phyloP scores from a whole-genome alignment of 2,329 filamentous ascomycete species.

The Lecanoromycetidae sp. region DNA sequence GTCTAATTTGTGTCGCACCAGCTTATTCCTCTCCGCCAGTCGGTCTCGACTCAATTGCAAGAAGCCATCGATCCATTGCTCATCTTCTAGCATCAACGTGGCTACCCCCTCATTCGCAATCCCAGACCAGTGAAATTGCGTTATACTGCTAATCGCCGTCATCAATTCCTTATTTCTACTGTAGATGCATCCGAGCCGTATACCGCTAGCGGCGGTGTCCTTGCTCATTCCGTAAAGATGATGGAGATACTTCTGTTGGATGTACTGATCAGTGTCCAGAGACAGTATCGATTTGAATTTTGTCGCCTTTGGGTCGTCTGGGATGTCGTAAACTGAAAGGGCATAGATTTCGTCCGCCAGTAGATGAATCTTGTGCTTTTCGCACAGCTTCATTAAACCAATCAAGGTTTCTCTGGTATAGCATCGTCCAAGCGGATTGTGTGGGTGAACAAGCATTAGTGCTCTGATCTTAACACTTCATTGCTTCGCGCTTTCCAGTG shows the following conservation, averaged over 20 bases:
- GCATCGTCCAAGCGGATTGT: constrained; percentile 38
- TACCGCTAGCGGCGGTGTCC: constrained; percentile 41
- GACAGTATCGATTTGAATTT: constrained; percentile 37
- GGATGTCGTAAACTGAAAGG: constrained; percentile 37
- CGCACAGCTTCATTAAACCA: constrained; percentile 38
- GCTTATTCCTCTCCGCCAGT: constrained; percentile 19
- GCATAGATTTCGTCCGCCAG: constrained; percentile 48
- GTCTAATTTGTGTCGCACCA: constrained; percentile 23
- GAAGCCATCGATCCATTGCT: constrained; percentile 20
- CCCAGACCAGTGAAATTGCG: constrained; percentile 22
- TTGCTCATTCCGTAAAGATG: constrained; percentile 36
- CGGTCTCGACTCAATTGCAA: constrained; percentile 14
- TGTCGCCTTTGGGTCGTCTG: constrained; percentile 22
- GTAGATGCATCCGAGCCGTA: constrained; percentile 35
- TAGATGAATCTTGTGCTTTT: constrained; percentile 39
- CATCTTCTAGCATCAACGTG: constrained; percentile 25
- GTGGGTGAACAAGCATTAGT: constrained; percentile 33
- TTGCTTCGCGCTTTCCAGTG: constrained; percentile 18
- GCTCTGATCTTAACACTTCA: constrained; percentile 29
- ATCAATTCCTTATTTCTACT: constrained; percentile 25
- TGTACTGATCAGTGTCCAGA: constrained; percentile 31
- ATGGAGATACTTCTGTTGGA: constrained; percentile 40
- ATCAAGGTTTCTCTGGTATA: constrained; percentile 33
- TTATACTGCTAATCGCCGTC: constrained; percentile 16
- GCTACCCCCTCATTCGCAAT: constrained; percentile 24